Base-by-base conservation (phyloP, 768 basidiomycete genomes). In the Mycena maculata region DNA sequence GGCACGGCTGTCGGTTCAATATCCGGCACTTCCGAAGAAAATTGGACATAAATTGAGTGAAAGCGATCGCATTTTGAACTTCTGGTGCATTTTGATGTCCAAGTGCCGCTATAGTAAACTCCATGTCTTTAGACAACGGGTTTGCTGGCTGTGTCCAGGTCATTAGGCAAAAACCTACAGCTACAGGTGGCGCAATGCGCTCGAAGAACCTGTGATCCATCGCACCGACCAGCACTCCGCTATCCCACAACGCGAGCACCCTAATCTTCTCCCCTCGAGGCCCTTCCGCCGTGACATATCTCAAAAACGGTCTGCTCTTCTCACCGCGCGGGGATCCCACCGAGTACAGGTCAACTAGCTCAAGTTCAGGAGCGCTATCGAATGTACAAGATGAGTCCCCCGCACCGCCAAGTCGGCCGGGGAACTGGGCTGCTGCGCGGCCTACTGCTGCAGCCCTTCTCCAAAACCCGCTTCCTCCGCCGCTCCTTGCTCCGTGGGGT, bases 331-430 rank as follows among this genome's bases (percentile, higher is more conserved):
- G 5, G 28, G 36, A 41, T 38, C 25, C 53, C 53, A 55, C 33
- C 12, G 13, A 9, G 53, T 55, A 55, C 53, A 55, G 23, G 53
- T 55, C 53, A 41, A 55, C 39, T 5, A 55, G 10, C 13, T 58
- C 44, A 1, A 58, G 22, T 47, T 60, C 31, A n/a, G 2, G 45
- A 36, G 16, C 5, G 11, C 11, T 60, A 60, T 20, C 36, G 16
- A 45, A n/a, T 20, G 58, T 60, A 60, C 58, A 60, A 20, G 47
- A 10, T 39, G 58, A 31, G 22, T 15, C 8, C 0, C 33, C 58
- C 38, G 31, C 33, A 45, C 58, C 47, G 12, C 47, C 58, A 48
- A 60, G 18, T 49, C 16, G 58, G 58, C 58, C 58, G 47, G 47
- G 58, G 5, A 12, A n/a, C 36, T 2, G 58, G 58, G 11, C 58